Evolutionary conservation across 768 basidiomycete genomes (phyloP).

Genomic region (Psilocybe cyanescens): DNA sequence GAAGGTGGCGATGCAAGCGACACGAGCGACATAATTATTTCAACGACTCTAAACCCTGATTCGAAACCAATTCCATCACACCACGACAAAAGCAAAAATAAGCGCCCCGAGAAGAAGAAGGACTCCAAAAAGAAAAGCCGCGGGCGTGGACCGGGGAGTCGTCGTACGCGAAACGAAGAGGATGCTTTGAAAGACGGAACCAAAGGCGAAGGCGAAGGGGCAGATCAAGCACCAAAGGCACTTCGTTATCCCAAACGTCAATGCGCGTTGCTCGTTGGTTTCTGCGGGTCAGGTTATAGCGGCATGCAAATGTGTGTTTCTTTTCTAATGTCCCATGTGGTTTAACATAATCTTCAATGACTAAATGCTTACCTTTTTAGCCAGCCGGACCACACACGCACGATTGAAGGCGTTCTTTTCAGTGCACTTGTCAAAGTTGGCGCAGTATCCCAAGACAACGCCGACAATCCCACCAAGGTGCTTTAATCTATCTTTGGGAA

Average conservation of each 20-base stretch:
- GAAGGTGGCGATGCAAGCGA: not conserved
- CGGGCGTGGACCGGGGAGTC: slow-evolving; percentile 48
- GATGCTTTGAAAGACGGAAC: slow-evolving; percentile 16
- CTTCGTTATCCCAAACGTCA: slow-evolving; percentile 80
- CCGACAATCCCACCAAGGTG: slow-evolving; percentile 88
- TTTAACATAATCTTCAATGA: not conserved
- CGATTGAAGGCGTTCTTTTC: slow-evolving; percentile 92
- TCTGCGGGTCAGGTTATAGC: slow-evolving; percentile 88
- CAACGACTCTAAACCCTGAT: not conserved
- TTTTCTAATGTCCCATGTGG: slow-evolving; percentile 31
- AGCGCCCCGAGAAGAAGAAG: slow-evolving; percentile 10
- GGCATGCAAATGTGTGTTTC: slow-evolving; percentile 99
- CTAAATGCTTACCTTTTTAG: slow-evolving; percentile 36
- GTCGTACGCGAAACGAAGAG: slow-evolving; percentile 43
- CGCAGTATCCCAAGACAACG: slow-evolving; percentile 94
- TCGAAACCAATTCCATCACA: not conserved
- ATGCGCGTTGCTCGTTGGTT: slow-evolving; percentile 85
- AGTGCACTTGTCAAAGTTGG: slow-evolving; percentile 87
- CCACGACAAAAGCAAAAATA: slow-evolving; percentile 29
- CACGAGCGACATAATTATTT: not conserved
- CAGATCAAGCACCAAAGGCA: slow-evolving; percentile 37
- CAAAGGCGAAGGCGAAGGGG: slow-evolving; percentile 1
- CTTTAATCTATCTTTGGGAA: not conserved
- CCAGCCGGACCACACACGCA: slow-evolving; percentile 68
- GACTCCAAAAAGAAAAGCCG: slow-evolving; percentile 20